Conservation (phyloP, 768 basidiomycete genomes). For the Sistotremastrum suecicum region DNA sequence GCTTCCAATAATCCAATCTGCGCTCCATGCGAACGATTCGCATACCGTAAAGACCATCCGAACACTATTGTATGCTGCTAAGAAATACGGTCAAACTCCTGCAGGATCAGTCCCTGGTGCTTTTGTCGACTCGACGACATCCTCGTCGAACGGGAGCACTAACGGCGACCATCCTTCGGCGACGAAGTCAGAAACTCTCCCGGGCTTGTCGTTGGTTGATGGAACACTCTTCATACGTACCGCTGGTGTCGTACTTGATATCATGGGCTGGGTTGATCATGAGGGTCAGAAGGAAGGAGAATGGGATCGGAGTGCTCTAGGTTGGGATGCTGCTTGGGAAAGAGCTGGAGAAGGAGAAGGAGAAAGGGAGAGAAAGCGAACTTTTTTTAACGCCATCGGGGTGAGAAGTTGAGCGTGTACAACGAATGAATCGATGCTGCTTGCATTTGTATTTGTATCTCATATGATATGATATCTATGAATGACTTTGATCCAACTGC, state of each 20-base stretch:
- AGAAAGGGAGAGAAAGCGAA: no score
- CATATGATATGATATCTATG: no score
- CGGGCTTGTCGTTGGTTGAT: constrained; percentile 30
- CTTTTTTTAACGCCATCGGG: no score
- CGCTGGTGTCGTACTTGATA: constrained; percentile 41
- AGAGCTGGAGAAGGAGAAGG: constrained; percentile 15
- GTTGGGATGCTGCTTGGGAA: constrained; percentile 47
- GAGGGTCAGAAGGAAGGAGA: constrained; percentile 29
- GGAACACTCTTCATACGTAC: constrained; percentile 46
- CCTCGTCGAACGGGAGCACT: not conserved
- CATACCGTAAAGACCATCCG: constrained; percentile 38
- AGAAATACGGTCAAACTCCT: constrained; percentile 29
- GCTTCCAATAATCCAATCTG: constrained; percentile 32
- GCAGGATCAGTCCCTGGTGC: constrained; percentile 29
- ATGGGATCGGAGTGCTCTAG: constrained; percentile 46
- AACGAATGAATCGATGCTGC: no score
- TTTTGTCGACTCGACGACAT: constrained; percentile 9
- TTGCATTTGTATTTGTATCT: no score
- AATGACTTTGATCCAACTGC: no score
- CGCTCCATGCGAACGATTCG: constrained; percentile 34
- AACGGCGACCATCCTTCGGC: constrained; percentile 5
- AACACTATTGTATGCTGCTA: constrained; percentile 32
- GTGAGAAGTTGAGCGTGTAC: no score
- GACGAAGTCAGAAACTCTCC: constrained; percentile 28
- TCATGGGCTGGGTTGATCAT: constrained; percentile 39